Base-by-base conservation (phyloP, 1,284 basidiomycete genomes). In the Fistulina hepatica region DNA sequence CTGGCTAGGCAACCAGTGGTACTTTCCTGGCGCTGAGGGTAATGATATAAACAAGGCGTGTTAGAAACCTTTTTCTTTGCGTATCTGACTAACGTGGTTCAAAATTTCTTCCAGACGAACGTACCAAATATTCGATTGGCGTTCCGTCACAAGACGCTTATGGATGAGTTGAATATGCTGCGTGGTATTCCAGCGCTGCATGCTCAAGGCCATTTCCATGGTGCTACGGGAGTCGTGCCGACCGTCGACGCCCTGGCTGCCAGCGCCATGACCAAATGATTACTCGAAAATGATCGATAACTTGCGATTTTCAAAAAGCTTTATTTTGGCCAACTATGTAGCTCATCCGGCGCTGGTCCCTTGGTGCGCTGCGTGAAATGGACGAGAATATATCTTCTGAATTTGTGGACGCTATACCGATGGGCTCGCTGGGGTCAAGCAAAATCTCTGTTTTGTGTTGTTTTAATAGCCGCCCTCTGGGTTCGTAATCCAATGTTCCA, bases 1-100 rank as follows among this genome's bases (percentile, higher is more conserved):
- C 59, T 98, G 95, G 94, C 67, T 95, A 3, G 91, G 92, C 0
- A 71, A 82, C 45, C 65, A 83, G 44, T 97, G 90, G 84, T 94
- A 90, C 57, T 64, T 89, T 19, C 83, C 89, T 4, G 91, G 91
- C 20, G 76, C 82, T 2, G 76, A 76, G 7, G 91, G 90, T 3
- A 95, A 95, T 54, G 85, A 92, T 48, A 94, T 94, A 42, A 72
- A 92, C 59, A 93, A 91, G 73, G 86, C 82, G 27, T 20, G 58
- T 51, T 28, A 24, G 2, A 1, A 3, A 24, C 31, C 36, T 27
- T 42, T 25, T 41, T 21, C 12, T 33, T 32, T 35, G 25, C 32
- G 34, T 30, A 22, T 25, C 6, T 31, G 44, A 44, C 34, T 47
- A 20, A 35, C 27, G 45, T 39, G 41, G 32, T 48, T 36, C 53